Base-by-base conservation (phyloP, 1,284 basidiomycete species). In the Moesziomyces antarcticus region DNA sequence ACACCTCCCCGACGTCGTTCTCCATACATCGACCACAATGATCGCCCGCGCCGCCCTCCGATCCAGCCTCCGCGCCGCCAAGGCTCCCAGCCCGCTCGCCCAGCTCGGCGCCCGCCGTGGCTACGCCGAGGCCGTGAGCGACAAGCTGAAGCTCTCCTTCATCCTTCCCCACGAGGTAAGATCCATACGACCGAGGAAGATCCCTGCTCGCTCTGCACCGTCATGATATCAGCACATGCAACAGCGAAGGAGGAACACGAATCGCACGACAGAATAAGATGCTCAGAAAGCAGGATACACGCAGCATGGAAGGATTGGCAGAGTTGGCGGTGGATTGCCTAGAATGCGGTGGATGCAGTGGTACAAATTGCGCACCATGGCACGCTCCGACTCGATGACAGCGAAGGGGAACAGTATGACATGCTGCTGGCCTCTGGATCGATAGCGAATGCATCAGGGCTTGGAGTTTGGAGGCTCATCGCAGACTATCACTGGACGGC, bases 101-200 rank as follows among this genome's bases (percentile, higher is more conserved):
- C 67, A 66, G 61, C 50, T 66, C 51, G 78, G 78, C 48, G 79
- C 79, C 30, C 79, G 75, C 41, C 77, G 82, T 69, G 79, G 80
- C 7, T 84, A 84, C 57, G 82, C 82, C 55, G 82, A 84, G 71
- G 82, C 81, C 33, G 80, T 81, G 30, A 75, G 73, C 48, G 82
- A 84, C 63, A 81, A 84, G 75, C 75, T 84, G 41, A 76, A 79
- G 75, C 77, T 84, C 49, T 73, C 67, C 50, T 79, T 84, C 57
- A 79, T 83, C 70, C 74, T 74, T 53, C 67, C 67, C 56, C 72
- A 74, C 60, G 54, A 70, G 64, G 72, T 74, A 65, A 69, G 67
- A 73, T 51, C 54, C 27, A 16, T 20, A 25, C 22, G 20, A 42
- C 43, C 27, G 21, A 25, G 20, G 43, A 16, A 40, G 14, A 18